Base-by-base conservation (phyloP, 2,329 filamentous ascomycete species). In the Ophiostoma sp. region DNA sequence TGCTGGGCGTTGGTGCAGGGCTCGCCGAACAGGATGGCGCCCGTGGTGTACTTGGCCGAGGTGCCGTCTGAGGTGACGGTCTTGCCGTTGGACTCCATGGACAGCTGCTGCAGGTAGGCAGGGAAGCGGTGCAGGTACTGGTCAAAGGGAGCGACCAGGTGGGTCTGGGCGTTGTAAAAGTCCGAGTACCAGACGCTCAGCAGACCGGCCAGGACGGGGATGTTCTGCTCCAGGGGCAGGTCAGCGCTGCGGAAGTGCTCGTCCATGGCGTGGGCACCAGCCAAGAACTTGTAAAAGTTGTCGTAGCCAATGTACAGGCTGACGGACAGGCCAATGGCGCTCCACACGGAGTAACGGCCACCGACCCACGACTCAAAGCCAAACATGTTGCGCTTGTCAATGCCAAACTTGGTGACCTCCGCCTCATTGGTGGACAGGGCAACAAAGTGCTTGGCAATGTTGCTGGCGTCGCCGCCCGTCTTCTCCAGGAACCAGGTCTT, bases 31-130 rank as follows among this genome's bases (percentile, higher is more conserved):
- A 99, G 85, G 79, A 99, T 94, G 69, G 95, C 88, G 67, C 95
- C 94, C 52, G 95, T 99, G 71, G 94, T 97, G 85, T 99, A 99
- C 84, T 97, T 97, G 78, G 96, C 94, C 72, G 96, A 87, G 52
- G 93, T 90, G 71, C 88, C 90, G 77, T 95, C 92, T n/a, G 87
- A 89, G 73, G 94, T 96, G 78, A 98, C 93, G 72, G 91, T 92
- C 86, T 99, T 99, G 79, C 95, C 95, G 81, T 99, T 99, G 73
- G 94, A 98, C 85, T 99, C 95, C 95, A 99, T 99, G 72, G 94
- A 98, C 72, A 99, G 86, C 83, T 99, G 95, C 84, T 99, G 95
- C 70, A 99, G 91, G 84, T 99, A 99, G 76, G 95, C 95, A 52
- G 95, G 94, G 90, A 99, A 98, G 75, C 95, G 92, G 87, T 97